These are phyloP conservation scores for Vicia villosa DNA, from an alignment of 306 rosid species.

Conservation along the genomic window DNA sequence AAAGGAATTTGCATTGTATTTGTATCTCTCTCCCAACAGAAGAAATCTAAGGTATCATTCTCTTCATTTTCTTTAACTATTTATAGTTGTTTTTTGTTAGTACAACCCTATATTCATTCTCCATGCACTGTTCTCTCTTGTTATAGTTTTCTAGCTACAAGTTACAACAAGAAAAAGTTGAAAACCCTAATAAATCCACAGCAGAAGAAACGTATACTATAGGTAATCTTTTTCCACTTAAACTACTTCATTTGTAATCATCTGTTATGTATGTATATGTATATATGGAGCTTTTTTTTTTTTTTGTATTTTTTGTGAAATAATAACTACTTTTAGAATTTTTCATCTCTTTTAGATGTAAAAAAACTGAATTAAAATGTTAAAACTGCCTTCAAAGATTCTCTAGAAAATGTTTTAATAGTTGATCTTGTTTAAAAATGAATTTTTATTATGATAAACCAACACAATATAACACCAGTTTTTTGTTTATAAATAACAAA, in stretches of 20 bases:
- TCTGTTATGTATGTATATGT: too few species aligned
- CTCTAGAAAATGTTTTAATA: not conserved
- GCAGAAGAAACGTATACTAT: not conserved
- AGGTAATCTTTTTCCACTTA: not conserved
- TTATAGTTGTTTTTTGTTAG: not conserved
- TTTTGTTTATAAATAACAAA: not conserved
- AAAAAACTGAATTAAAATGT: not conserved
- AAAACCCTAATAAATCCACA: not conserved
- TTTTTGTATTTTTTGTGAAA: not conserved
- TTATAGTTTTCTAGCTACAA: not conserved
- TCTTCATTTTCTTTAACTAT: slow-evolving; percentile 2
- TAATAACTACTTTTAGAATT: not conserved
- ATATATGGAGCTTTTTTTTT: too few species aligned
- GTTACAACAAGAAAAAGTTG: not conserved
- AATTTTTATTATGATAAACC: not conserved
- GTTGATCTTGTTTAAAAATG: not conserved
- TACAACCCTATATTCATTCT: not conserved
- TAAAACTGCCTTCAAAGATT: not conserved
- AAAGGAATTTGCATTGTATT: not conserved
- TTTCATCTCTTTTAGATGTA: not conserved
- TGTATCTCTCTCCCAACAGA: slow-evolving; percentile 1
- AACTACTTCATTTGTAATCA: not conserved
- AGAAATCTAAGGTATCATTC: not conserved
- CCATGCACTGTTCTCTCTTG: not conserved
- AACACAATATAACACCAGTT: not conserved